These are phyloP conservation scores for Elongisporangium senticosum DNA, from an alignment of 352 stramenopile species.

Conservation along the genomic window DNA sequence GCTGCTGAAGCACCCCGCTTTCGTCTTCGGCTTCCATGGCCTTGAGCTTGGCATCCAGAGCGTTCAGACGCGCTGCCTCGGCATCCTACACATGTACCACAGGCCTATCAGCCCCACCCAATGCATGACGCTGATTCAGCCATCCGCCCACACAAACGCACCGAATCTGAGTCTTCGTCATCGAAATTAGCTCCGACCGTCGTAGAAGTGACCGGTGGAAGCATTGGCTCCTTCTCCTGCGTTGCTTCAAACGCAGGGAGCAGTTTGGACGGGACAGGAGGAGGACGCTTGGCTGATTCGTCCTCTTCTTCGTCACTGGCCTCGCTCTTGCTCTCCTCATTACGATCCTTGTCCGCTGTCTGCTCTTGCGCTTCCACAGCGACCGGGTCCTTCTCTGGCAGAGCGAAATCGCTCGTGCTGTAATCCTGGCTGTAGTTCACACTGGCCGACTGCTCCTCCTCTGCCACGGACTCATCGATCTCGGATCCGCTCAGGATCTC, in stretches of 20 bases:
- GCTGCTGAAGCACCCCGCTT: slow-evolving; percentile 66
- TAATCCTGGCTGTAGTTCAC: slow-evolving; percentile 9
- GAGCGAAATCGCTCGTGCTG: slow-evolving; percentile 8
- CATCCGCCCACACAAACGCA: slow-evolving; percentile 7
- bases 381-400: slow-evolving; percentile 5
- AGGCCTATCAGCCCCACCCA: background rate
- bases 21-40: slow-evolving; percentile 83
- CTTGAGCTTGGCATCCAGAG: slow-evolving; percentile 73
- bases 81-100: slow-evolving; percentile 18
- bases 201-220: slow-evolving; percentile 12
- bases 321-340: background rate
- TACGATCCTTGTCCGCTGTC: slow-evolving; percentile 6
- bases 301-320: slow-evolving; percentile 9
- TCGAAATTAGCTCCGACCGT: slow-evolving; percentile 9
- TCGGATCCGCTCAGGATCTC: slow-evolving; percentile 54
- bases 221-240: slow-evolving; percentile 13
- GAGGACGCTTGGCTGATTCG: slow-evolving; percentile 11
- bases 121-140: background rate
- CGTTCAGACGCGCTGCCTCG: slow-evolving; percentile 49
- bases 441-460: slow-evolving; percentile 4
- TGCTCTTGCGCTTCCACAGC: slow-evolving; percentile 20
- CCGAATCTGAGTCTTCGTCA: slow-evolving; percentile 58
- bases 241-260: slow-evolving; percentile 3
- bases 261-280: slow-evolving; percentile 16
- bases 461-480: slow-evolving; percentile 44